Conservation (phyloP, 306 rosid species). For the Cucurbita pepo region DNA sequence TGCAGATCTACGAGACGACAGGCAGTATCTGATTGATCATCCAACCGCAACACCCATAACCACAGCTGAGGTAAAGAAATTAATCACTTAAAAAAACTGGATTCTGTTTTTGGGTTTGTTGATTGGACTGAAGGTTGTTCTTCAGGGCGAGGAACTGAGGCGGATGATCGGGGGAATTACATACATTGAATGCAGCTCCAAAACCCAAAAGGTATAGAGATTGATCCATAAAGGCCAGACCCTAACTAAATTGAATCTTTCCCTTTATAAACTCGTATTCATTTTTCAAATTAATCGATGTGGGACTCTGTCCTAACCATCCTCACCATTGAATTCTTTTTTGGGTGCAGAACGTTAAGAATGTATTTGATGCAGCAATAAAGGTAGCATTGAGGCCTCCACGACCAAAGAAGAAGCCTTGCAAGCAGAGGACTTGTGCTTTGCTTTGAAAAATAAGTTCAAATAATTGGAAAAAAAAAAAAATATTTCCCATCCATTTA, state of each 20-base stretch:
- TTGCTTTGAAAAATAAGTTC: slow-evolving; percentile 4
- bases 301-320: too few species aligned
- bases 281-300: too few species aligned
- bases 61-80: slow-evolving; percentile 31
- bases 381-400: slow-evolving; percentile 22
- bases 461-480: neutral
- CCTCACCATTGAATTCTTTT: too few species aligned
- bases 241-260: too few species aligned
- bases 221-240: too few species aligned
- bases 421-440: slow-evolving; percentile 12
- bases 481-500: neutral
- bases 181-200: slow-evolving; percentile 27
- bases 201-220: slow-evolving; percentile 17
- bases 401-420: slow-evolving; percentile 12
- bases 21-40: slow-evolving; percentile 44
- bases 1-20: slow-evolving; percentile 52
- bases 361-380: slow-evolving; percentile 26
- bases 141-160: slow-evolving; percentile 24
- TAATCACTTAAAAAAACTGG: neutral
- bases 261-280: too few species aligned
- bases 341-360: slow-evolving; percentile 17
- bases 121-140: neutral
- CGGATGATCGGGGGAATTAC: slow-evolving; percentile 23
- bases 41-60: slow-evolving; percentile 44
- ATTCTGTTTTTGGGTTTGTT: slow-evolving; percentile 3